A percentile compares a stretch with the other conserved stretches of the same genome.
Conservation (phyloP, 768 basidiomycete species). For the Fomitopsis pulvina region DNA sequence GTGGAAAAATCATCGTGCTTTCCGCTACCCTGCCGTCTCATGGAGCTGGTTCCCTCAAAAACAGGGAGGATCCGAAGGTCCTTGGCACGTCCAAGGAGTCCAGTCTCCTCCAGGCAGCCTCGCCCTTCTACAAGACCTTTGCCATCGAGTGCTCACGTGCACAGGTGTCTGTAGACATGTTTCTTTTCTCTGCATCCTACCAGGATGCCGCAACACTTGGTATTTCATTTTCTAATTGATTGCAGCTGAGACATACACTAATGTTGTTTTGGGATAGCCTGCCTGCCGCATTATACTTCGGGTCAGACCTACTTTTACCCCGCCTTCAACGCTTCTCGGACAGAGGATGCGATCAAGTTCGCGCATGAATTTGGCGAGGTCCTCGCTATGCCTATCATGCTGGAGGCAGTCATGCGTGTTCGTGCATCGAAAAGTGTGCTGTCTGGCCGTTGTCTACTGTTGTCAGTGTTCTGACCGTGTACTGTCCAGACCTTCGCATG, state of each 20-base stretch:
- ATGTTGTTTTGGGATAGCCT: constrained; percentile 41
- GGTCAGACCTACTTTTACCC: constrained; percentile 99
- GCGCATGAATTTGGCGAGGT: constrained; percentile 96
- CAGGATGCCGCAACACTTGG: constrained; percentile 94
- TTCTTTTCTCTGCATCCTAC: constrained; percentile 90
- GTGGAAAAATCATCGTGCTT: constrained; percentile 88
- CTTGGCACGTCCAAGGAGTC: constrained; percentile 97
- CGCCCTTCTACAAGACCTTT: constrained; percentile 96
- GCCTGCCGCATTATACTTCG: constrained; percentile 93
- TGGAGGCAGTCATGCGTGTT: constrained; percentile 97
- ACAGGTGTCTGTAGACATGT: constrained; percentile 99
- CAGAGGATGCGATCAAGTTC: constrained; percentile 97
- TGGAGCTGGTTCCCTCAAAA: constrained; percentile 89
- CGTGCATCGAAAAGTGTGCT: constrained; percentile 84
- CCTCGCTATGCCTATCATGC: constrained; percentile 87
- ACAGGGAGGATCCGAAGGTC: constrained; percentile 93
- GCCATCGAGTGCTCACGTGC: constrained; percentile 97
- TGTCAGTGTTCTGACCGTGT: constrained; percentile 1
- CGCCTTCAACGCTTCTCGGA: constrained; percentile 89
- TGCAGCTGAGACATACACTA: not conserved
- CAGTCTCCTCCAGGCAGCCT: constrained; percentile 85
- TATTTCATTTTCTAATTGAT: constrained; percentile 26
- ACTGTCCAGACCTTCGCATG: constrained; percentile 72
- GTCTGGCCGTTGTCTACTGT: not conserved
- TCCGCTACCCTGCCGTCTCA: constrained; percentile 82